Evolutionary conservation across 306 rosid species (phyloP), one percentile per base, ranked within the genome.

Genomic region (Dalbergia cochinchinensis): DNA sequence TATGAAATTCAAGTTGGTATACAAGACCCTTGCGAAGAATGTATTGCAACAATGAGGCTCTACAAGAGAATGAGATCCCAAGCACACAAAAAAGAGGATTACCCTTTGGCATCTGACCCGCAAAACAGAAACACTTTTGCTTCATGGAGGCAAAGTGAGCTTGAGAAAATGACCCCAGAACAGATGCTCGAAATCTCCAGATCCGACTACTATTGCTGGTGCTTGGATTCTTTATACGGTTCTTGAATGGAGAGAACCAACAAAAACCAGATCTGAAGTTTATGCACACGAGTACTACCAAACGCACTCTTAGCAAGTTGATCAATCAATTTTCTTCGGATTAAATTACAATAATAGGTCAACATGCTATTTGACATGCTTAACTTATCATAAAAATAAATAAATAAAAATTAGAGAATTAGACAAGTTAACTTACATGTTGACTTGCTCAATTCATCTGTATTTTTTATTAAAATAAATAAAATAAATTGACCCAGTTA

Each of bases 171-270:
- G 99, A 85, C 47, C 66, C 94, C 99, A 22, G 94, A 93, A 47
- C 97, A 93, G 41, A 83, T 96, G 94, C 76, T 96, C 65, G 92
- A 83, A 4, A 82, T 89, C 76, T 96, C 98, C 50, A 90, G 92
- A 87, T 90, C 97, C 80, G 97, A 96, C 77, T 96, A 87, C 87
- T 90, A 93, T 65, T 96, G 99, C 78, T 96, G 99, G 99, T 93
- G 99, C 90, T 69, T 96, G 86, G 99, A 95, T 83, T 86, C 88
- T 26, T 61, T 14, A 41, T 50, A 62, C 51, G 9, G 42, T 71
- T 61, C 70, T 37, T 78, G 55, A 82, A 74, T 34, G 16, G 14
- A 1, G 55, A 13, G 5, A 64, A 18, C 35, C 65, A 26, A 26
- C 31, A 26, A 26, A 26, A 67, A 26, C 7, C 48, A 50, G 4